A percentile compares a stretch with the other conserved stretches of the same genome.
Conservation (phyloP, 208 protist species). For the Crithidia thermophila region DNA sequence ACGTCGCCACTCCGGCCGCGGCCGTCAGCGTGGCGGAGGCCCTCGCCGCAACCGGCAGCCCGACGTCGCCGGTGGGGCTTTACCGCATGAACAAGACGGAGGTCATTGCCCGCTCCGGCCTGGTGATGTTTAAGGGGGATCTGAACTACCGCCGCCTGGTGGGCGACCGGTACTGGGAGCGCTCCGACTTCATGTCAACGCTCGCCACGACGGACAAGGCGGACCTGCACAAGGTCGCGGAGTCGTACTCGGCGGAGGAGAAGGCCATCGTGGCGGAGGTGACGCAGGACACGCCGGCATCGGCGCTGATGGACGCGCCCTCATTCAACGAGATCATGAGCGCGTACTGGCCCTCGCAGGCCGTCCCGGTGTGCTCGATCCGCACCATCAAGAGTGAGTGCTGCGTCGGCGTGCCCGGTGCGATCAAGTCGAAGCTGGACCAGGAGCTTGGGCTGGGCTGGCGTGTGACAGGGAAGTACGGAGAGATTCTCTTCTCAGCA, state of each 20-base stretch:
- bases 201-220: conserved; percentile 22
- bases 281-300: conserved; percentile 52
- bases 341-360: conserved; percentile 73
- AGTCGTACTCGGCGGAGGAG: conserved; percentile 15
- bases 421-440: conserved; percentile 58
- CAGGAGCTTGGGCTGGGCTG: conserved; percentile 41
- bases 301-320: conserved; percentile 34
- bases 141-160: conserved; percentile 91
- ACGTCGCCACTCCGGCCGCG: conserved; percentile 24
- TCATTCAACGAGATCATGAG: conserved; percentile 62
- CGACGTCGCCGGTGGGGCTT: conserved; percentile 19
- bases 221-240: conserved; percentile 19
- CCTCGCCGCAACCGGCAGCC: conserved; percentile 6
- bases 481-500: conserved; percentile 73
- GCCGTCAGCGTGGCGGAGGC: conserved; percentile 6
- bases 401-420: conserved; percentile 67
- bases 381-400: conserved; percentile 91
- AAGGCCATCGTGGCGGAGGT: conserved; percentile 45
- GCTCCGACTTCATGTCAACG: conserved; percentile 55
- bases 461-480: conserved; percentile 82
- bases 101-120: conserved; percentile 41
- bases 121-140: conserved; percentile 92
- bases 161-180: conserved; percentile 90
- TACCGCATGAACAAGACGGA: conserved; percentile 52
- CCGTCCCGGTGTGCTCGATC: conserved; percentile 73